Evolutionary conservation across 345 rosid species (phyloP).

Genomic region (Crucihimalaya himalaica): DNA sequence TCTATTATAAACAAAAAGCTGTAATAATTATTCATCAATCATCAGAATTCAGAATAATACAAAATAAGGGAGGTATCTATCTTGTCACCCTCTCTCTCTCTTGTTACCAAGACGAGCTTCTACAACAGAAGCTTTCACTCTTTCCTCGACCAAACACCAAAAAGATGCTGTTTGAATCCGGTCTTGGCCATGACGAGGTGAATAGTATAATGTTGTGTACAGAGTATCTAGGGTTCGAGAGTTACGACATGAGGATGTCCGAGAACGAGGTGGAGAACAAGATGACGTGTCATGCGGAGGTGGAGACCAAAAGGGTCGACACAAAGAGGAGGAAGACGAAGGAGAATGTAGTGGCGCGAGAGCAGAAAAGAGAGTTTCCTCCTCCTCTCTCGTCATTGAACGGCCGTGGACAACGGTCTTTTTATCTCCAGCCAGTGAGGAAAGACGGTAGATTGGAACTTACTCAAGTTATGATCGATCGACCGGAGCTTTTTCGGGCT

Average conservation of each 20-base stretch:
- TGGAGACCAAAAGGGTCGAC: neutral
- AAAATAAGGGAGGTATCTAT: neutral
- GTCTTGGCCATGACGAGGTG: conserved; percentile 38
- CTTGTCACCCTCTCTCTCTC: neutral
- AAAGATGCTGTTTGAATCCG: conserved; percentile 33
- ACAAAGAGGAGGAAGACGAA: conserved; percentile 31
- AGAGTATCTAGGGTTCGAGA: conserved; percentile 89
- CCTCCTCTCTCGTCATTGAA: conserved; percentile 75
- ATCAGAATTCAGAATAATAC: conserved; percentile 26
- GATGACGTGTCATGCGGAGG: conserved; percentile 2
- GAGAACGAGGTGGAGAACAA: conserved; percentile 27
- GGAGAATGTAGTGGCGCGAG: conserved; percentile 31
- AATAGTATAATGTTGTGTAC: conserved; percentile 74
- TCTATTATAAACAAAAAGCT: neutral
- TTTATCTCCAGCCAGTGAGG: conserved; percentile 66
- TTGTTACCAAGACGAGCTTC: conserved; percentile 49
- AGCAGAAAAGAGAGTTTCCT: conserved; percentile 43
- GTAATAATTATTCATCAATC: conserved; percentile 15
- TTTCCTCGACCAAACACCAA: conserved; percentile 29
- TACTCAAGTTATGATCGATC: conserved; percentile 55
- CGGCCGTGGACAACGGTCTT: conserved; percentile 56
- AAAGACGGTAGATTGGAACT: conserved; percentile 71
- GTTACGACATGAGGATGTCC: conserved; percentile 59
- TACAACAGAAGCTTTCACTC: conserved; percentile 58
- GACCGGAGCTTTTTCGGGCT: conserved; percentile 61